These are phyloP conservation scores for Papilionanthe hybrid DNA, from an alignment of 116 monocot species.

Conservation along the genomic window DNA sequence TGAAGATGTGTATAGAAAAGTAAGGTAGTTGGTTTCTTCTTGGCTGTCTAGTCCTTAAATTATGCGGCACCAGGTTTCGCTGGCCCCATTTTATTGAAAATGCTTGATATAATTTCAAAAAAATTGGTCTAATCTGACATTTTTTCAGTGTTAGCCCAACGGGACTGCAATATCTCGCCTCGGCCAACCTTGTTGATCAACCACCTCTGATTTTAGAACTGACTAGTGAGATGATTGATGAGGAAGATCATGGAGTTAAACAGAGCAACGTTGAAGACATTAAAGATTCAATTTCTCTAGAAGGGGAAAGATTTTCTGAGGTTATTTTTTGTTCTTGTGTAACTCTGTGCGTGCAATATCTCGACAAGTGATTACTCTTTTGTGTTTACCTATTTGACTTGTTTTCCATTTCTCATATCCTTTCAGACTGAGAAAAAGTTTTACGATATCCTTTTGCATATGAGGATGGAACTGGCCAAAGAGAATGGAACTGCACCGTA, in stretches of 20 bases:
- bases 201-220: slow-evolving; percentile 52
- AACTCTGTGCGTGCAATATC: not conserved
- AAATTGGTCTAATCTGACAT: too few species aligned
- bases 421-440: slow-evolving; percentile 64
- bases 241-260: slow-evolving; percentile 48
- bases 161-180: slow-evolving; percentile 56
- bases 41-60: not conserved
- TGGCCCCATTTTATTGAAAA: not conserved
- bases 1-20: slow-evolving; percentile 59
- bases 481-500: slow-evolving; percentile 88
- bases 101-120: not conserved
- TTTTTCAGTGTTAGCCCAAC: slow-evolving; percentile 53
- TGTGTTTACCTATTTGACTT: not conserved
- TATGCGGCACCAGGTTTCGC: not conserved
- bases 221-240: slow-evolving; percentile 80
- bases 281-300: slow-evolving; percentile 38
- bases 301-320: slow-evolving; percentile 65
- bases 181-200: slow-evolving; percentile 33
- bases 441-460: slow-evolving; percentile 58
- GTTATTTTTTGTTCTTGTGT: slow-evolving; percentile 25
- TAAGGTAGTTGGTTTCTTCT: slow-evolving; percentile 49
- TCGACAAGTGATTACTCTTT: not conserved
- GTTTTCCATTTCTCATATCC: not conserved
- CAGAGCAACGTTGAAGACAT: slow-evolving; percentile 37
- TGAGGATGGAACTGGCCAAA: slow-evolving; percentile 73